phyloP scores from a whole-genome alignment of 208 protist species.

The Leishmania major region DNA sequence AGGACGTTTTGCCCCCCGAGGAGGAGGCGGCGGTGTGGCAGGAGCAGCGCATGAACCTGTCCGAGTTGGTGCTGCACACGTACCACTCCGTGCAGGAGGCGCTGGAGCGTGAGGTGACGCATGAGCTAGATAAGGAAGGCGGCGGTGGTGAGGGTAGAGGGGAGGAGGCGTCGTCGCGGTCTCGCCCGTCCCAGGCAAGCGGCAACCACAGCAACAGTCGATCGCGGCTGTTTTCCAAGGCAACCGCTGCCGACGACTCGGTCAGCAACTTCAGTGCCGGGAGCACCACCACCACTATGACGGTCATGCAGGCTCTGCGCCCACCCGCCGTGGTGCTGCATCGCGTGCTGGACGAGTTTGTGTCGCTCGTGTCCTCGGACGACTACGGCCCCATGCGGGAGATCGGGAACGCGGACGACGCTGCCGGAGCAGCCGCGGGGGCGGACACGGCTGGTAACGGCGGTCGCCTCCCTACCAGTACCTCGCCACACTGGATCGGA shows the following conservation, averaged over 20 bases:
- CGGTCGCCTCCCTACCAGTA: neutral
- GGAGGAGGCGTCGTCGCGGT: neutral
- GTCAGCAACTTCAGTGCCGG: slow-evolving; percentile 18
- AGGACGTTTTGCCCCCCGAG: slow-evolving; percentile 17
- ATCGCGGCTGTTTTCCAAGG: neutral
- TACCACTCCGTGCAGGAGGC: slow-evolving; percentile 30
- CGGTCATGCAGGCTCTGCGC: slow-evolving; percentile 19
- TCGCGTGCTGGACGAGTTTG: slow-evolving; percentile 80
- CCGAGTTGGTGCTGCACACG: slow-evolving; percentile 52
- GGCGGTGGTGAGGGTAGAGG: neutral
- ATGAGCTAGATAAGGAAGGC: slow-evolving; percentile 7
- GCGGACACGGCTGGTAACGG: neutral
- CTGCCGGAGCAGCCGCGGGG: neutral
- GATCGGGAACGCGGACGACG: neutral
- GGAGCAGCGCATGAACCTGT: slow-evolving; percentile 39
- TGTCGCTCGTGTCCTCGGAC: slow-evolving; percentile 65
- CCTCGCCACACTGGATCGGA: slow-evolving; percentile 19
- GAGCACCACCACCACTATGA: slow-evolving; percentile 10
- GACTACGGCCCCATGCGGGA: slow-evolving; percentile 63
- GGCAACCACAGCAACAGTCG: slow-evolving; percentile 1
- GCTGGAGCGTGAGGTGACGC: slow-evolving; percentile 14
- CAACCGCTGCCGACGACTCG: slow-evolving; percentile 15
- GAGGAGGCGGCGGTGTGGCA: slow-evolving; percentile 36
- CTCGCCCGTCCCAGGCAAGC: neutral
- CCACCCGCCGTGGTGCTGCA: slow-evolving; percentile 43